Evolutionary conservation across 176 grass and related monocot species (phyloP).

Genomic region (Cymbopogon citratus): DNA sequence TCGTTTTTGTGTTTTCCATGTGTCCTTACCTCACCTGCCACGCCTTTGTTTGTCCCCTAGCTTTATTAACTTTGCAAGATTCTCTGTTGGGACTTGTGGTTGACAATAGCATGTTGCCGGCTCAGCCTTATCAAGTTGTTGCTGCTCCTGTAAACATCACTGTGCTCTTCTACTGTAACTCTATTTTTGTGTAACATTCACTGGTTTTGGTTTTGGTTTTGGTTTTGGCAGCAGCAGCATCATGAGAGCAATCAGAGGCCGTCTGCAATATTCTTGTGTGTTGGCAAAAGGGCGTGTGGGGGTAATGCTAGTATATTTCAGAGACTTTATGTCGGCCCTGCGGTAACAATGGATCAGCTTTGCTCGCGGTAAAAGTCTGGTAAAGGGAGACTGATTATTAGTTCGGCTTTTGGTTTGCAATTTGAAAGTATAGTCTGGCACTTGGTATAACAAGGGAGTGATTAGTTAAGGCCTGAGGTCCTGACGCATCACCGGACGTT

Average conservation of each 20-base stretch:
- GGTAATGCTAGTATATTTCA: background rate
- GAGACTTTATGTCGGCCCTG: background rate
- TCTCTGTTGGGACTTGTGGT: conserved; percentile 50
- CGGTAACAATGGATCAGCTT: background rate
- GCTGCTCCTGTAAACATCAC: background rate
- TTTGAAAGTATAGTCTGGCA: too few species aligned
- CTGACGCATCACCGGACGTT: background rate
- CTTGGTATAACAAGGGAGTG: too few species aligned
- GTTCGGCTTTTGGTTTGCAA: background rate
- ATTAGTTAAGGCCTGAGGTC: background rate
- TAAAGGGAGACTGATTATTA: background rate
- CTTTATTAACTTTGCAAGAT: conserved; percentile 45
- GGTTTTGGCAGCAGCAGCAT: background rate
- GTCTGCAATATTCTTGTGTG: background rate
- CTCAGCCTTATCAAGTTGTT: conserved; percentile 8
- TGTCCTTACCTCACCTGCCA: conserved; percentile 22
- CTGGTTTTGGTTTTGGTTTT: too few species aligned
- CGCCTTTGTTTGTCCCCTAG: conserved; percentile 41
- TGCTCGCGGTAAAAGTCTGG: background rate
- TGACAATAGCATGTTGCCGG: conserved; percentile 20
- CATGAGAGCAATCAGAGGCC: conserved; percentile 6
- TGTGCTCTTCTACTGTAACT: background rate
- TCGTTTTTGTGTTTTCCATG: conserved; percentile 32
- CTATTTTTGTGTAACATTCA: too few species aligned
- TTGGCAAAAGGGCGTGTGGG: background rate